phyloP scores from a whole-genome alignment of 345 rosid species.

The Syzygium aqueum region DNA sequence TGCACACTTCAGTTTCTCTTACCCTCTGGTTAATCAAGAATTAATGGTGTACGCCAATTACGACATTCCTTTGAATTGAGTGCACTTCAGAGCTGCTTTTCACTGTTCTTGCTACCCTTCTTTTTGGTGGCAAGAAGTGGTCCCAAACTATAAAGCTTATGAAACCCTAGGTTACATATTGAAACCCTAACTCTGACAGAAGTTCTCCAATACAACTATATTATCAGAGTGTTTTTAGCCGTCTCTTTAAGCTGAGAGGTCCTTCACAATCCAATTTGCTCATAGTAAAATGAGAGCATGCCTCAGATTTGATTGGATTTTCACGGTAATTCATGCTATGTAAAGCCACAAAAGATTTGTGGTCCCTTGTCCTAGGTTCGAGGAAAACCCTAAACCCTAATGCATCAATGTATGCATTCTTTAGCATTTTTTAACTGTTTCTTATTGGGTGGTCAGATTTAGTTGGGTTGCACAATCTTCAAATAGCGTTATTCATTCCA shows the following conservation, averaged over 20 bases:
- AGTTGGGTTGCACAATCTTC: background rate
- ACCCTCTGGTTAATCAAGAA: background rate
- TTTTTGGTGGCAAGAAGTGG: slow-evolving; percentile 35
- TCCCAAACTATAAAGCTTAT: slow-evolving; percentile 19
- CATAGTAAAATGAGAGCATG: slow-evolving; percentile 41
- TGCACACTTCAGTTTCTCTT: background rate
- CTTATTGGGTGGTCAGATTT: background rate
- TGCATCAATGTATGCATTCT: slow-evolving; percentile 6
- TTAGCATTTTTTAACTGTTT: slow-evolving; percentile 11
- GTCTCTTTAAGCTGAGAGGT: background rate
- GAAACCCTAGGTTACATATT: background rate
- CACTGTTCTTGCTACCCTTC: background rate
- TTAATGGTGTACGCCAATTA: background rate
- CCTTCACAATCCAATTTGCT: background rate
- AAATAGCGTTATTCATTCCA: background rate
- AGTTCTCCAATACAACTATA: background rate
- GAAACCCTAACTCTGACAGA: slow-evolving; percentile 16
- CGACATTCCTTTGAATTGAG: background rate
- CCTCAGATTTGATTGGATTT: slow-evolving; percentile 40
- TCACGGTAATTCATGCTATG: slow-evolving; percentile 42
- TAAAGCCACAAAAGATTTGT: slow-evolving; percentile 38
- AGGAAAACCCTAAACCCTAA: slow-evolving; percentile 30
- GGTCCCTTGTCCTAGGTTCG: slow-evolving; percentile 62
- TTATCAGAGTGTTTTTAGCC: background rate
- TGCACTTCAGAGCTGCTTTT: background rate